Conservation (phyloP, 176 grass and related monocot species). For the Ampelocalamus luodianensis region DNA sequence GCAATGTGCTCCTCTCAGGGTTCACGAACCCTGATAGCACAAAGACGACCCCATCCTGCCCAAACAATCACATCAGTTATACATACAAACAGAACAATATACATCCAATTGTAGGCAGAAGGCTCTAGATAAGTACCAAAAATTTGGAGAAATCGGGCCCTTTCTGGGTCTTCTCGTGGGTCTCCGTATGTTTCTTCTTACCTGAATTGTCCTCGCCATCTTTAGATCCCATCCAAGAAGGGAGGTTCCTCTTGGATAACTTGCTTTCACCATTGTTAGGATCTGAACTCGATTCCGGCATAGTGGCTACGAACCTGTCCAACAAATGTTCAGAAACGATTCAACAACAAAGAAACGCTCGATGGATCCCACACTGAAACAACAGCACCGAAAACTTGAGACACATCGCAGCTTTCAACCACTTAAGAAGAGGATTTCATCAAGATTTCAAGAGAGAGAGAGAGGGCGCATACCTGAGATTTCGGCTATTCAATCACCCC, state of each 20-base stretch:
- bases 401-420: neutral
- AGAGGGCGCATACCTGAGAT: neutral
- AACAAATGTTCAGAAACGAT: slow-evolving; percentile 21
- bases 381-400: neutral
- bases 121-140: slow-evolving; percentile 46
- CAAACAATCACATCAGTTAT: neutral
- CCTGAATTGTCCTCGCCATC: slow-evolving; percentile 42
- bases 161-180: slow-evolving; percentile 32
- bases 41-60: slow-evolving; percentile 79
- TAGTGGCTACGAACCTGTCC: slow-evolving; percentile 20
- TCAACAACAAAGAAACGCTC: neutral
- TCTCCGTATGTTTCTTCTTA: slow-evolving; percentile 60
- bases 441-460: neutral
- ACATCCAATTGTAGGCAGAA: neutral
- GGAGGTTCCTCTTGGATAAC: slow-evolving; percentile 62
- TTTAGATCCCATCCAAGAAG: slow-evolving; percentile 61
- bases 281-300: slow-evolving; percentile 56
- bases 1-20: slow-evolving; percentile 74
- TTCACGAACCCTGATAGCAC: slow-evolving; percentile 88
- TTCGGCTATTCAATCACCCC: neutral
- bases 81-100: neutral
- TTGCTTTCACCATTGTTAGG: neutral
- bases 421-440: neutral
- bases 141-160: slow-evolving; percentile 66
- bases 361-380: neutral